Conservation (phyloP, 1,284 basidiomycete species). For the Pseudomicrostroma phylloplanum region DNA sequence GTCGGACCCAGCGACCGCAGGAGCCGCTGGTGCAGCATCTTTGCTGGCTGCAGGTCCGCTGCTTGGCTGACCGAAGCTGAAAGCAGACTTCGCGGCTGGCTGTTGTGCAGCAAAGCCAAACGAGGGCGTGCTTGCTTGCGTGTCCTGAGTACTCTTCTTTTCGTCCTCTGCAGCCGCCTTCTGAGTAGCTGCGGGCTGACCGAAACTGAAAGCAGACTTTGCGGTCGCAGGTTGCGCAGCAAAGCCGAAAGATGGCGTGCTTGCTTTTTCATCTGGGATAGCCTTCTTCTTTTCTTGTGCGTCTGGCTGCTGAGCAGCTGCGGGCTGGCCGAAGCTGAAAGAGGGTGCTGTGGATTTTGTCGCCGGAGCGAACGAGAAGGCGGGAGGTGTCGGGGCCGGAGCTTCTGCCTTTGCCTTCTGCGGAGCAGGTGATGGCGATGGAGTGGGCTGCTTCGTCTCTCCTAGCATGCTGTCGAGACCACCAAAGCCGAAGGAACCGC, state of each 20-base stretch:
- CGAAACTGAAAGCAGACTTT: neutral
- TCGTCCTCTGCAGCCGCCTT: too few species aligned
- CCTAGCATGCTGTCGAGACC: constrained; percentile 7
- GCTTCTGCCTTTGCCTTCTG: neutral
- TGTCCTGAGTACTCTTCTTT: neutral
- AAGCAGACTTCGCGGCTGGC: neutral
- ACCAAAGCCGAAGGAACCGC: constrained; percentile 12
- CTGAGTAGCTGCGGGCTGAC: too few species aligned
- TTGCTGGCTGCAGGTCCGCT: too few species aligned
- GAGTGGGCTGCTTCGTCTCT: neutral
- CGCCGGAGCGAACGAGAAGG: too few species aligned
- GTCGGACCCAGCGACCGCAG: neutral
- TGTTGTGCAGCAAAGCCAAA: constrained; percentile 11
- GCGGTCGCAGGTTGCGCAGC: neutral
- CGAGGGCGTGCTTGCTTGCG: neutral
- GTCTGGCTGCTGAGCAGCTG: too few species aligned
- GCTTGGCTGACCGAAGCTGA: too few species aligned
- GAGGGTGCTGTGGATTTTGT: too few species aligned
- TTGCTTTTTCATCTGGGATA: neutral
- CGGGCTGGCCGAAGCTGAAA: too few species aligned
- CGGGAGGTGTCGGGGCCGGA: neutral
- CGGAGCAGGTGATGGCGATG: constrained; percentile 6
- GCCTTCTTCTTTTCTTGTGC: neutral
- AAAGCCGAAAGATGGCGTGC: constrained; percentile 10
- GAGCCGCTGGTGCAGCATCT: neutral